These are phyloP conservation scores for Metschnikowia lochheadii DNA, from an alignment of 805 yeast genomes.

Conservation along the genomic window DNA sequence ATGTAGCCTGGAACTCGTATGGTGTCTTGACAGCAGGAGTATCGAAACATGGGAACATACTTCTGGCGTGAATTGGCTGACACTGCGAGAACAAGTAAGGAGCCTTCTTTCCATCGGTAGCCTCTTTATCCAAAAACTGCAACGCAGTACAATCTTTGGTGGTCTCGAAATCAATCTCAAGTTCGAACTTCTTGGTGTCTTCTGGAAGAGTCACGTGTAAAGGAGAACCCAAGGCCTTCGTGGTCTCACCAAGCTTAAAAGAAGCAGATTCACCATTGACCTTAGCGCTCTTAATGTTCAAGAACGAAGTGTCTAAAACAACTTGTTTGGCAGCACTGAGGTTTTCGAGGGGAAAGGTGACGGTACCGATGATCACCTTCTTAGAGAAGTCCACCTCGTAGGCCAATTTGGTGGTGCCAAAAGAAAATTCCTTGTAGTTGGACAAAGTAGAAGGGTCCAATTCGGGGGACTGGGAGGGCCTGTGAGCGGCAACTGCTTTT, in stretches of 20 bases:
- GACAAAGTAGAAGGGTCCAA: conserved; percentile 76
- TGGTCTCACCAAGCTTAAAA: conserved; percentile 36
- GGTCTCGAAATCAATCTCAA: conserved; percentile 58
- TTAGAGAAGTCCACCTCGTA: conserved; percentile 54
- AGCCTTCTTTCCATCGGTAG: conserved; percentile 65
- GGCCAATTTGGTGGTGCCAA: conserved; percentile 49
- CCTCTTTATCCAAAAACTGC: conserved; percentile 75
- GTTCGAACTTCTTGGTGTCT: conserved; percentile 14
- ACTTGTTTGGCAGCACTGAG: conserved; percentile 29
- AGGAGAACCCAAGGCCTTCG: conserved; percentile 59
- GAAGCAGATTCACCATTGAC: conserved; percentile 37
- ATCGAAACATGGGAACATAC: conserved; percentile 85
- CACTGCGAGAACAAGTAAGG: conserved; percentile 84
- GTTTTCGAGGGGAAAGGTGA: conserved; percentile 42
- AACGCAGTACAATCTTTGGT: conserved; percentile 77
- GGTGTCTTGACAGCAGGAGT: conserved; percentile 81
- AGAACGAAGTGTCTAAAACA: conserved; percentile 66
- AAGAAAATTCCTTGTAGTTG: conserved; percentile 53
- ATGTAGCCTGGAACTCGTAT: conserved; percentile 52
- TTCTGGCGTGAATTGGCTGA: conserved; percentile 87
- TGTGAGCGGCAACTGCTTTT: conserved; percentile 10
- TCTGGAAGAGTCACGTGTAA: conserved; percentile 30
- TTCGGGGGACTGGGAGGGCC: conserved; percentile 17
- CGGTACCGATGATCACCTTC: conserved; percentile 52
- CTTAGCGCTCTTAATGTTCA: conserved; percentile 43